Evolutionary conservation across 2,329 filamentous ascomycete species (phyloP), one percentile per base, ranked within the genome.

Genomic region (Fusarium subglutinans): DNA sequence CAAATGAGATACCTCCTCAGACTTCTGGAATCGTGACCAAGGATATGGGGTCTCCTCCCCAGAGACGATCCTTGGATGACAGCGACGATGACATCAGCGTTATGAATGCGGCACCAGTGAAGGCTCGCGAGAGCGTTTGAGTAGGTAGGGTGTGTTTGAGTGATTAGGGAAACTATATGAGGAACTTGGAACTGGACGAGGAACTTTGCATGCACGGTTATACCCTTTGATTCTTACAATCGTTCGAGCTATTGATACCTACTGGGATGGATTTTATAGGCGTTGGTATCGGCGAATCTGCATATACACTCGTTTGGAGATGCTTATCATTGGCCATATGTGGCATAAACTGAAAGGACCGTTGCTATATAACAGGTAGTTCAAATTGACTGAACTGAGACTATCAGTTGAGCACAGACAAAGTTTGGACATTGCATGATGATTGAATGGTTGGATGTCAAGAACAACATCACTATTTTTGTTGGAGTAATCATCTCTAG

Each of bases 51-150:
- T 69, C 66, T 20, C 69, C 72, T 37, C 73, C 72, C 41, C 73
- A 54, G 9, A 65, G 66, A 41, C 63, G 59, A 44, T 72, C 77
- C 1, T 66, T 79, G 63, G 77, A 79, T 35, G 76, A 80, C 26
- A 78, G 72, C 1, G 78, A 76, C 5, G 83, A 85, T 18, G 79
- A 70, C 2, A 79, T 83, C 41, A 85, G 83, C 22, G 70, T 84
- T 14, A 67, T 84, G 24, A 80, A 79, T 7, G 79, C 77, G 11
- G 76, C 73, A 2, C 84, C 84, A 0, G 84, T 86, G 8, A 79
- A 81, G 41, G 82, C 81, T 8, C 78, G 77, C 11, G 85, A 87
- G 74, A 80, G 77, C 35, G 79, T 87, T 30, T 87, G 63, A 75
- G 28, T 18, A 48, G 24, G 20, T 45, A 28, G 17, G 17, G 17